phyloP scores from a whole-genome alignment of 257 asterid species.

The Solanum chiquidenum region DNA sequence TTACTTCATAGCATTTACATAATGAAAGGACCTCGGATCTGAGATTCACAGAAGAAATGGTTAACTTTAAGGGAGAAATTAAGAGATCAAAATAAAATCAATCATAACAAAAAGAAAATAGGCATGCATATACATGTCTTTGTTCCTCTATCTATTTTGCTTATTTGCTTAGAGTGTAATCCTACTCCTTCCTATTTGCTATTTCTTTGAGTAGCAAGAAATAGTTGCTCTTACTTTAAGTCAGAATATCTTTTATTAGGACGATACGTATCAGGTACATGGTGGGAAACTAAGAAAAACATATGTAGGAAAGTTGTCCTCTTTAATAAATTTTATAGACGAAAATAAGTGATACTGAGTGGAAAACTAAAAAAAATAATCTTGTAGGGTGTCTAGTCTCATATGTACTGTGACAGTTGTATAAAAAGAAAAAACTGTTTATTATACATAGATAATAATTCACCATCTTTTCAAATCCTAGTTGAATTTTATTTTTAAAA shows the following conservation, averaged over 20 bases:
- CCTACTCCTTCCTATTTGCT: not conserved
- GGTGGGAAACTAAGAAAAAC: not conserved
- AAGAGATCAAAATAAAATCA: not conserved
- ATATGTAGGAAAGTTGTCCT: not conserved
- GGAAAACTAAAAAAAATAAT: too few relatives aligned
- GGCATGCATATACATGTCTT: not conserved
- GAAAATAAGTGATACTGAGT: not conserved
- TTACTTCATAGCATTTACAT: not conserved
- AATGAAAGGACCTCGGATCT: not conserved
- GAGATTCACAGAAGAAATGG: not conserved
- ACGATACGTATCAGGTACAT: not conserved
- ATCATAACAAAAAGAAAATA: not conserved
- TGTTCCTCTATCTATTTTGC: not conserved
- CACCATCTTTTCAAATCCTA: not conserved
- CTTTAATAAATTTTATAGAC: not conserved
- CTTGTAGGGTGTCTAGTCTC: not conserved
- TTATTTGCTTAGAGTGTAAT: not conserved
- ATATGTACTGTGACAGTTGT: not conserved
- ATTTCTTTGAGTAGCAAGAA: not conserved
- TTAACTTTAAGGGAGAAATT: not conserved
- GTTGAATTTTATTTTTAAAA: too few relatives aligned
- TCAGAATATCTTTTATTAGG: not conserved
- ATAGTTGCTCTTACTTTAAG: not conserved
- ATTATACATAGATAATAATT: not conserved
- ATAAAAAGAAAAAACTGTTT: not conserved